Evolutionary conservation across 2,329 filamentous ascomycete genomes (phyloP), one percentile per base, ranked within the genome.

Genomic region (Cytospora leucostoma): DNA sequence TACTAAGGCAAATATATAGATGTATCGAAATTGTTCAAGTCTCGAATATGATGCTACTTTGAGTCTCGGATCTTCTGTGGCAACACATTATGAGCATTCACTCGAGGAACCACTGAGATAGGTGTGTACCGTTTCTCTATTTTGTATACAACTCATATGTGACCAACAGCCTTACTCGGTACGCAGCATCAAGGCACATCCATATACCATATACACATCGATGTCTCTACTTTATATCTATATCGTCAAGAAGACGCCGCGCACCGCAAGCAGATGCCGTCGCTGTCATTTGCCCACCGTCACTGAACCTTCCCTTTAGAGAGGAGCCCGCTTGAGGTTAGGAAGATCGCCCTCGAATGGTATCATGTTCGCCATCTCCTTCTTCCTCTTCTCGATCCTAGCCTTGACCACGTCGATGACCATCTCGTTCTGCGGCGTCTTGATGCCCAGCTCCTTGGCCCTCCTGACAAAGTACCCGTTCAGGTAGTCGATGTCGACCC

Each of bases 381-480:
- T 50, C 60, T 59, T 52, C 35, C 61, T 38, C 59, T 66, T 53
- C 51, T 53, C 10, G 21, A 65, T 32, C 11, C 63, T 94, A 32
- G 87, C 90, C 71, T 90, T 87, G 56, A 97, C 87, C 77, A 93
- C 76, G 59, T 88, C 80, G 74, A 89, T 79, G 50, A 96, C 79
- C 80, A 91, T 83, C 69, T 88, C 87, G 72, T 96, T 95, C 66
- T 88, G 80, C 12, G 86, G 84, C 70, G 88, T 88, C 57, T 84
- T 79, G n/a, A 97, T 79, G 1, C 91, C 91, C 65, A 93, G 70
- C 72, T 91, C 84, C 69, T 85, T 82, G 0, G 90, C 95, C 49
- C 89, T 84, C 57, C 80, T 82, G 37, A 96, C 82, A 65, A 99
- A 89, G 77, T 94, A 99, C 0, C 93, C 94, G 73, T 96, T 97